Base-by-base conservation (phyloP, 1,284 basidiomycete genomes). In the Marasmius oreades region DNA sequence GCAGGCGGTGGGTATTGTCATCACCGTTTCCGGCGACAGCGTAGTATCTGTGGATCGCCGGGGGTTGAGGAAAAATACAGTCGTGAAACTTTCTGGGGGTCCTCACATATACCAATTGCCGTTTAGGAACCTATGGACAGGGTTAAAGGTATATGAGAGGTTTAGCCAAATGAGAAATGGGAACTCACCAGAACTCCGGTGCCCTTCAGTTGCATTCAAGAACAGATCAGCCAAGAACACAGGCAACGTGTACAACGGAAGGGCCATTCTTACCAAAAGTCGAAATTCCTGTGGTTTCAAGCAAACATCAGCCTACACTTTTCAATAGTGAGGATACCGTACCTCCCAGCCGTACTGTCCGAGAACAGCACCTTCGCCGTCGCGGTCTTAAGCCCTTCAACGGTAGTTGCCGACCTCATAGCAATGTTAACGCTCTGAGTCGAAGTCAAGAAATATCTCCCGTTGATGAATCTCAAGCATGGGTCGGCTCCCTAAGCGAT, bases 391-490 rank as follows among this genome's bases (percentile, higher is more conserved):
- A 62, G 55, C 1, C 63, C 59, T 57, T 59, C 61, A 36, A 64
- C 58, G 6, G 61, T 62, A 18, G 58, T 56, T 1, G 63, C 46
- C 11, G 55, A 53, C 36, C 56, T 52, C 44, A 64, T 64, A 10
- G 47, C 45, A 33, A 64, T 62, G 26, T 64, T 58, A 24, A 55
- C 56, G 26, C 56, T 57, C 20, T 60, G 58, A 3, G 62, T 63
- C 3, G 61, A 55, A 16, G 56, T 62, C 37, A 64, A 37, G 55
- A 58, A 64, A 52, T 62, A 64, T 42, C 55, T 59, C 8, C 67
- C 67, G 45, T 67, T 61, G n/a, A 61, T 55, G 55, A 60, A 65
- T 6, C 65, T 63, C 66, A 70, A 66, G 61, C 63, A 68, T 1
- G 67, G 68, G 50, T 70, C 68, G 11, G 62, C 60, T 12, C 62